phyloP scores from a whole-genome alignment of 768 basidiomycete species.

The Boletus rubropictus region DNA sequence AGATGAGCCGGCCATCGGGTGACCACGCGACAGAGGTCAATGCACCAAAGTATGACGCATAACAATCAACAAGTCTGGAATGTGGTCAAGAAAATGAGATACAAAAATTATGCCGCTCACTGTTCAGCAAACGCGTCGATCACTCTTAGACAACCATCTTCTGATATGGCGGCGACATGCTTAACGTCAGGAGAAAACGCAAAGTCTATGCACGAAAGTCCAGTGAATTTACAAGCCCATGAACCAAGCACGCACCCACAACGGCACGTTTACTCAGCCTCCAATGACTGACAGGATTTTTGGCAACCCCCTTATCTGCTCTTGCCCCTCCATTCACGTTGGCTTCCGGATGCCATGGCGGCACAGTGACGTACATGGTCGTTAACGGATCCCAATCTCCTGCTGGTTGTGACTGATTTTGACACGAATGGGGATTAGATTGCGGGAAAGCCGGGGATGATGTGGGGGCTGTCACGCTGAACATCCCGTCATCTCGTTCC shows the following conservation, averaged over 20 bases:
- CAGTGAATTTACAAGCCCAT: neutral
- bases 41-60: constrained; percentile 91
- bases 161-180: constrained; percentile 83
- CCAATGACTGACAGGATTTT: constrained; percentile 93
- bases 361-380: constrained; percentile 73
- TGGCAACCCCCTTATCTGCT: constrained; percentile 62
- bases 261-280: constrained; percentile 65
- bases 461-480: constrained; percentile 56
- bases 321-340: constrained; percentile 28
- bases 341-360: constrained; percentile 76
- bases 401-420: constrained; percentile 20
- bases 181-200: constrained; percentile 92
- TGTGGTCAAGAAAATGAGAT: constrained; percentile 1
- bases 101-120: constrained; percentile 38
- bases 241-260: constrained; percentile 48
- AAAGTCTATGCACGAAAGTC: constrained; percentile 51
- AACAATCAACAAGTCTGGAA: constrained; percentile 83
- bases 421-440: constrained; percentile 25
- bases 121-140: constrained; percentile 85
- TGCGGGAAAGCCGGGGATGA: constrained; percentile 27
- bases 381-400: constrained; percentile 73
- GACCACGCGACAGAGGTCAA: constrained; percentile 92
- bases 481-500: constrained; percentile 81
- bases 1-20: constrained; percentile 88
- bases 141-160: constrained; percentile 87